phyloP scores from a whole-genome alignment of 106 monocot genomes.

The Acanthochlamys bracteata region DNA sequence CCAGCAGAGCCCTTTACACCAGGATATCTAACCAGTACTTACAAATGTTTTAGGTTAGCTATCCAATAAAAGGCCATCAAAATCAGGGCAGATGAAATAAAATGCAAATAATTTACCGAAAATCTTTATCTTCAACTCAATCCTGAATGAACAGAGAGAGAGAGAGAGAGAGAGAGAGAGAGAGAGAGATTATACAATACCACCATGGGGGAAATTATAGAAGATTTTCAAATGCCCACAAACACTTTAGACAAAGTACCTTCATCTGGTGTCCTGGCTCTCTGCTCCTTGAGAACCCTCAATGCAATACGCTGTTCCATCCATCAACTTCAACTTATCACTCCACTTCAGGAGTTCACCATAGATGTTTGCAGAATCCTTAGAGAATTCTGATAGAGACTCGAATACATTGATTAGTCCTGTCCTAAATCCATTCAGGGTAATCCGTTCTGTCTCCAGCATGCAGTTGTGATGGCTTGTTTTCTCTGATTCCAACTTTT shows the following conservation, averaged over 20 bases:
- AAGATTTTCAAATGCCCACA: neutral
- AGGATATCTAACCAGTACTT: constrained; percentile 13
- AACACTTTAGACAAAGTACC: neutral
- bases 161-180: neutral
- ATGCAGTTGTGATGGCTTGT: constrained; percentile 64
- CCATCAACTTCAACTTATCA: constrained; percentile 21
- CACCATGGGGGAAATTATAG: neutral
- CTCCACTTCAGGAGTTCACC: constrained; percentile 33
- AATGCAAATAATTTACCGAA: constrained; percentile 1
- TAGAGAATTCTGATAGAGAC: constrained; percentile 61
- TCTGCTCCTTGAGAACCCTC: constrained; percentile 25
- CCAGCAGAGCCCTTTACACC: constrained; percentile 9
- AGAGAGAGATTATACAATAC: neutral
- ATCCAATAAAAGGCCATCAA: constrained; percentile 17
- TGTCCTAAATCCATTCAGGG: constrained; percentile 67
- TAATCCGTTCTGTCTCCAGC: constrained; percentile 61
- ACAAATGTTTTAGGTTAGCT: constrained; percentile 15
- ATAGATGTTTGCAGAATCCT: constrained; percentile 55
- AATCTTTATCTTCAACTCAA: neutral
- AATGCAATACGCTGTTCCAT: constrained; percentile 17
- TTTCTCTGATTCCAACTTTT: constrained; percentile 64
- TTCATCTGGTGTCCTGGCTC: constrained; percentile 2
- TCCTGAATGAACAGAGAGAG: neutral
- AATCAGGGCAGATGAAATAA: constrained; percentile 16
- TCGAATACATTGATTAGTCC: constrained; percentile 61